Base-by-base conservation (phyloP, 23 red algal species). In the Gracilaria domingensis region DNA sequence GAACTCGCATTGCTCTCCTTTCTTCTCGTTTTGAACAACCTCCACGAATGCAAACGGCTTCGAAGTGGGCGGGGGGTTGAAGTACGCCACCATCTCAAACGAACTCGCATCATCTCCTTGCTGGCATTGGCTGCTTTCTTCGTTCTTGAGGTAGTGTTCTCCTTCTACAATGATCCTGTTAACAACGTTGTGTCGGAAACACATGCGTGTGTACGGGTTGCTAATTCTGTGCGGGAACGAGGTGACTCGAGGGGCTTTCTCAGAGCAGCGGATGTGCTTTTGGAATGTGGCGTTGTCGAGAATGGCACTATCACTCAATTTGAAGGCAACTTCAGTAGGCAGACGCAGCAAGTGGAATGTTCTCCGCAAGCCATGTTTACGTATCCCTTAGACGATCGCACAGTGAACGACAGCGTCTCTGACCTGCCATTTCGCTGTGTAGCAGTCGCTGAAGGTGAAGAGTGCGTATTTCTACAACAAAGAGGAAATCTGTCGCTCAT, bases 1-100 rank as follows among this genome's bases (percentile, higher is more conserved):
- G 77, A 81, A 23, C 49, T 81, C 20, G 77, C 77, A 36, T 24
- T 81, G 34, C 49, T 81, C 16, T 81, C 77, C 13, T 81, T 81
- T 81, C 77, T 81, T 13, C 8, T 81, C 30, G 77, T 59, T 8
- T 18, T 81, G 44, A 81, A 81, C 56, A 81, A 61, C 56, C 33
- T 81, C 49, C 56, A 81, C 4, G 77, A 81, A 39, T 81, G 77
- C 24, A 81, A 25, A 61, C 77, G 38, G 8, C 77, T 81, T 7
- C 47, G 28, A 24, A 38, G 17, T 24, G 69, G 69, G 5, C 2
- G 17, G 9, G 21, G 35, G n/a, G 69, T 74, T 0, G 2, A 21
- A 40, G 36, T 74, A 0, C 37, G 69, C 8, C 32, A 18, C 36
- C 69, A 74, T 74, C 35, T 74, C 16, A 20, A 4, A 36, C 69